Base-by-base conservation (phyloP, 148 eudicot genomes). In the Chenopodium suecicum region DNA sequence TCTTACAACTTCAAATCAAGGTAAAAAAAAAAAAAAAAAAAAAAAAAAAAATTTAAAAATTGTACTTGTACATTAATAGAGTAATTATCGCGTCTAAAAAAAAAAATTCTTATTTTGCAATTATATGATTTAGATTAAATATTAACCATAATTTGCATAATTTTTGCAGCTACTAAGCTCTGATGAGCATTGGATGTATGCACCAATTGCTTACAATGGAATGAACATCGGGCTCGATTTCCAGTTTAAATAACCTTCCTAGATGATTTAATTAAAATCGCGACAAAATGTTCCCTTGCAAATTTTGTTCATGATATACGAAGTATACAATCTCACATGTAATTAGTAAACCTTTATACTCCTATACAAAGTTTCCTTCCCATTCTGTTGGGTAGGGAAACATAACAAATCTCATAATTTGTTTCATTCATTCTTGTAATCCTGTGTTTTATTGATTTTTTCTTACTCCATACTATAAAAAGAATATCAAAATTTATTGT, bases 1-100 rank as follows among this genome's bases (percentile, higher is more conserved):
- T 92, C 79, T 82, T 92, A 85, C 95, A 92, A 73, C 91, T 89
- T 66, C 95, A 92, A 76, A 92, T 92, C 80, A 92, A 92, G 93
- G 95, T 92, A 76, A 64, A 27, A 46, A 9, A 41, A 4, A 27
- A 27, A 27, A 27, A 27, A 27, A 27, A 27, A 27, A 27, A 27
- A 27, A 27, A 27, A 27, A 27, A 27, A 27, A 23, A 23, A 23
- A 23, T 23, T 25, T 6, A 37, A 5, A 37, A 37, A 37, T 37
- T 37, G 0, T 37, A 37, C 41, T 37, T 37, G 7, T 41, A 5
- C 44, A 41, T 41, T 41, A 37, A 56, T 56, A 4, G 17, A 56
- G 62, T 56, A 17, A 56, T 4, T 16, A 56, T 56, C 22, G 62
- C 20, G 7, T 56, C 62, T 17, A 0, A 0, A 11, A 52, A 11